These are phyloP conservation scores for Mycosphaerelloides madeirae DNA, from an alignment of 2,329 filamentous ascomycete genomes.

Conservation along the genomic window DNA sequence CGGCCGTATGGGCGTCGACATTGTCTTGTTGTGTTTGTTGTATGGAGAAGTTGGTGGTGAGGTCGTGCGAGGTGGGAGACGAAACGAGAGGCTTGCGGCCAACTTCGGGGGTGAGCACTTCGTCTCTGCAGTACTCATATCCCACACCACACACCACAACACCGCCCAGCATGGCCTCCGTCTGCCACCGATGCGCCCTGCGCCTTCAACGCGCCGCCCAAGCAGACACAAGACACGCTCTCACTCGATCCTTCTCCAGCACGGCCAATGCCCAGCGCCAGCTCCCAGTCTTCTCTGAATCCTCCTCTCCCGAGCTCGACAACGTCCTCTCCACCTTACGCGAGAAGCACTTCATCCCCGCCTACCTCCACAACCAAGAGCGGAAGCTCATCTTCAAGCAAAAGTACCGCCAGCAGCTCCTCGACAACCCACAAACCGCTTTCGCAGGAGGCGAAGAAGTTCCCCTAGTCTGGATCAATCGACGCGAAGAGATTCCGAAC, in stretches of 20 bases:
- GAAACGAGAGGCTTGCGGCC: conserved; percentile 8
- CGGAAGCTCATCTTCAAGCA: conserved; percentile 40
- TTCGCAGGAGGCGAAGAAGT: conserved; percentile 40
- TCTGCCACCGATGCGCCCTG: conserved; percentile 32
- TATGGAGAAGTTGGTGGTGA: conserved; percentile 3
- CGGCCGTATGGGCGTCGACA: conserved; percentile 57
- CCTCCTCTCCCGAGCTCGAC: conserved; percentile 40
- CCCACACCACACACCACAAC: background rate
- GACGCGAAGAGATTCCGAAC: conserved; percentile 28
- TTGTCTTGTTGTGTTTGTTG: conserved; percentile 49
- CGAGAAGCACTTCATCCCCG: conserved; percentile 42
- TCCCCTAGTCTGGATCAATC: conserved; percentile 32
- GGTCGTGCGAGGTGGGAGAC: conserved; percentile 1
- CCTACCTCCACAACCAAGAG: conserved; percentile 40
- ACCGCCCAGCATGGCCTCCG: conserved; percentile 15
- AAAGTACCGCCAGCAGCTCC: conserved; percentile 38
- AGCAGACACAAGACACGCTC: conserved; percentile 9
- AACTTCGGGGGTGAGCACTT: conserved; percentile 9
- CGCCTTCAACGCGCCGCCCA: conserved; percentile 27
- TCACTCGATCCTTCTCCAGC: conserved; percentile 25
- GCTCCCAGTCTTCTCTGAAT: conserved; percentile 39
- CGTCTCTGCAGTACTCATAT: no score
- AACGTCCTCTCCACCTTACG: conserved; percentile 39
- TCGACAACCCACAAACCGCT: conserved; percentile 40
- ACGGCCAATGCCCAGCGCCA: conserved; percentile 13